Evolutionary conservation across 192 early-diverging fungal species (phyloP).

Genomic region (Backusella australiensis): DNA sequence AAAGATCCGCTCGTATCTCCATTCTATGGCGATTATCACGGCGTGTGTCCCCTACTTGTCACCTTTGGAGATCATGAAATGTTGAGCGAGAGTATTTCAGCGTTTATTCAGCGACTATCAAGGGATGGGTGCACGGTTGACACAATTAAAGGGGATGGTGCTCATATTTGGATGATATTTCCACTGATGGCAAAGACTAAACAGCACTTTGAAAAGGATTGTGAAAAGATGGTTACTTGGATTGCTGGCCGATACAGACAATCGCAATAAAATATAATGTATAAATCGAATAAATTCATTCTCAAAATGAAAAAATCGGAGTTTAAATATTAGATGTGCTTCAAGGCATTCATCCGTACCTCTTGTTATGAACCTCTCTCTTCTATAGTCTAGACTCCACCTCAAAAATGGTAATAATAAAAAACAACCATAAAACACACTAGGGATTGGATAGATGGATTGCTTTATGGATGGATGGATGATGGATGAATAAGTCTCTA

Average conservation of each 20-base stretch:
- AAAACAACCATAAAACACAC: background rate
- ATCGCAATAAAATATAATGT: background rate
- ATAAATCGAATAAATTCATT: no score
- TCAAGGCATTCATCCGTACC: background rate
- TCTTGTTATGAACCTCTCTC: background rate
- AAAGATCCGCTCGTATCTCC: conserved; percentile 9
- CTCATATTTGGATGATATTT: conserved; percentile 4
- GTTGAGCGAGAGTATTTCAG: background rate
- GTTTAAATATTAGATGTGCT: background rate
- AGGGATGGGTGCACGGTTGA: background rate
- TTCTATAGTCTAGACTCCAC: conserved; percentile 16
- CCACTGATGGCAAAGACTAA: background rate
- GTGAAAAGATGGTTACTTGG: background rate
- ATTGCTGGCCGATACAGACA: background rate
- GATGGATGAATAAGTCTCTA: background rate
- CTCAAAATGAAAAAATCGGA: background rate
- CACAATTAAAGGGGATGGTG: background rate
- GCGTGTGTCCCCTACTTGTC: background rate
- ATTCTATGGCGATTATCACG: background rate
- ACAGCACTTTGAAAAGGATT: background rate
- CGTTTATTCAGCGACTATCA: background rate
- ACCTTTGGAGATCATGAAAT: conserved; percentile 12
- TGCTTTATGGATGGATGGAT: conserved; percentile 14
- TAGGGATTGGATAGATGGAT: background rate
- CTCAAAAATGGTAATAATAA: conserved; percentile 15